Conservation (phyloP, 768 basidiomycete species). For the Mycena venus region DNA sequence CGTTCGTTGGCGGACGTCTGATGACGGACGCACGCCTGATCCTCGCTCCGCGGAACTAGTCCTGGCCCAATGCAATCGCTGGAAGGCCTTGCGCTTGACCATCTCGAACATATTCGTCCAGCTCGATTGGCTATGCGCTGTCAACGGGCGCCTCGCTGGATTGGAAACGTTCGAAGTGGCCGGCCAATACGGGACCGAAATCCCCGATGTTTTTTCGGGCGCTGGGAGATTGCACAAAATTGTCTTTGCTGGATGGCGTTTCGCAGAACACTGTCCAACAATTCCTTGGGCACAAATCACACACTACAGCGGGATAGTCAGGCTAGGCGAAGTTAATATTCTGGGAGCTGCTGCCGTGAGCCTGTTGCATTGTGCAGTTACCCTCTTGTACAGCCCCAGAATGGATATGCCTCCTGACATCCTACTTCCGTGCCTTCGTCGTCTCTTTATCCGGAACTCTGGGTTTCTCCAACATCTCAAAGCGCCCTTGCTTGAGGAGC, state of each 20-base stretch:
- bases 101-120: not conserved
- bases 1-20: not conserved
- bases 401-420: too few relatives aligned
- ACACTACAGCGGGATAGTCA: not conserved
- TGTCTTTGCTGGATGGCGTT: not conserved
- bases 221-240: not conserved
- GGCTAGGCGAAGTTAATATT: not conserved
- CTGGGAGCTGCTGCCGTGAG: not conserved
- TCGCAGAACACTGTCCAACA: not conserved
- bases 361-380: not conserved
- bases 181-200: too few relatives aligned
- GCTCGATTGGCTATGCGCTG: not conserved
- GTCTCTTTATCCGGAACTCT: not conserved
- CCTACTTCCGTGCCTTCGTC: too few relatives aligned
- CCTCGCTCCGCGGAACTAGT: not conserved
- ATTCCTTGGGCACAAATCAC: not conserved
- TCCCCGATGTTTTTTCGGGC: not conserved
- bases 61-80: not conserved
- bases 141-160: not conserved
- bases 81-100: not conserved
- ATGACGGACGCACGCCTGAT: not conserved
- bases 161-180: not conserved
- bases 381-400: not conserved
- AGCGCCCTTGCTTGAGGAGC: not conserved
- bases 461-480: not conserved